A percentile compares a stretch with the other conserved stretches of the same genome.
These are phyloP conservation scores for Coelastrella sp. DNA, from an alignment of 139 green algal species.

Conservation along the genomic window DNA sequence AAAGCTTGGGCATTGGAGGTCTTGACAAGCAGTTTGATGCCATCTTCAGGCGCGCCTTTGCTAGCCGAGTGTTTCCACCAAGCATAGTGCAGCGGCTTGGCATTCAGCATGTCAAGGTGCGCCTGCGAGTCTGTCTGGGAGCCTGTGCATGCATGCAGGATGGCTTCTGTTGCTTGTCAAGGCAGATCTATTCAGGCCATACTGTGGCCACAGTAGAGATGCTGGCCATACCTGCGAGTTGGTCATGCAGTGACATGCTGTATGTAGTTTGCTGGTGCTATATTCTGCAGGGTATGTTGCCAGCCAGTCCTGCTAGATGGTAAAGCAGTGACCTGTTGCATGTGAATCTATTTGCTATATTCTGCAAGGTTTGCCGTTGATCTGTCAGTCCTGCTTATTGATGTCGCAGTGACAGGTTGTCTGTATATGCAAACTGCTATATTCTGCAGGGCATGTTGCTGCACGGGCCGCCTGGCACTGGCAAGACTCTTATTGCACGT, in stretches of 20 bases:
- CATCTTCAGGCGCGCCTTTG: conserved; percentile 99
- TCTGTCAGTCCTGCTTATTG: neutral
- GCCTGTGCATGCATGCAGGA: neutral
- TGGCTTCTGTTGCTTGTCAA: neutral
- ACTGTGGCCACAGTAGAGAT: neutral
- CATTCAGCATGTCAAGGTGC: conserved; percentile 96
- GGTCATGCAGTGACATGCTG: neutral
- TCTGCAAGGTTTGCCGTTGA: conserved; percentile 61
- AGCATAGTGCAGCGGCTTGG: conserved; percentile 90
- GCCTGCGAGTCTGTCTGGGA: neutral
- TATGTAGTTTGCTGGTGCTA: neutral
- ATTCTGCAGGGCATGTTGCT: conserved; percentile 63
- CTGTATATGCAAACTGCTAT: neutral
- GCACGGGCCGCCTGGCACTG: conserved; percentile 80
- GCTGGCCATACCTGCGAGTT: neutral
- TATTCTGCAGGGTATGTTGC: conserved; percentile 60
- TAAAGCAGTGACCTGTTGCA: neutral
- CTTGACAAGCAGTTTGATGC: conserved; percentile 96
- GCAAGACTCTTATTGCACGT: conserved; percentile 99
- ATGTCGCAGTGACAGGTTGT: neutral
- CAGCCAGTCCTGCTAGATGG: conserved; percentile 61
- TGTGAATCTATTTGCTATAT: neutral
- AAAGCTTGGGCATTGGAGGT: conserved; percentile 97
- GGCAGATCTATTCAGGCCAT: neutral
- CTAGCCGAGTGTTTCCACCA: conserved; percentile 93